Conservation (phyloP, 768 basidiomycete species). For the Udeniomyces megalosporus region DNA sequence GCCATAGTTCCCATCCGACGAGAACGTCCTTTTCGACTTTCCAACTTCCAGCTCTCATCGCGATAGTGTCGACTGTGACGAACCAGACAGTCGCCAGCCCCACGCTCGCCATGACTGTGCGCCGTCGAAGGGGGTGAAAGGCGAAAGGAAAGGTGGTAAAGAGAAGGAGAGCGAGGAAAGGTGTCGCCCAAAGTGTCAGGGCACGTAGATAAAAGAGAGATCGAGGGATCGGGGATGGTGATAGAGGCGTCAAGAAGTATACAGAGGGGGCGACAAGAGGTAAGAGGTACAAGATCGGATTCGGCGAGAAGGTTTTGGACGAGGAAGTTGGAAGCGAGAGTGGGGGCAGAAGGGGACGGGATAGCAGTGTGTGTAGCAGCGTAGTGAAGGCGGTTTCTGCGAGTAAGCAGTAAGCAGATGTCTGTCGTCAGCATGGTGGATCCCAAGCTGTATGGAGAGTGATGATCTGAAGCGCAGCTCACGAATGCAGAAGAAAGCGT, state of each 20-base stretch:
- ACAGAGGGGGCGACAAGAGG: too few species aligned
- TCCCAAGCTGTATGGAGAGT: too few species aligned
- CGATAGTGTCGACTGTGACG: background rate
- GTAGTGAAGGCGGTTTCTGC: background rate
- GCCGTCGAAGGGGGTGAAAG: background rate
- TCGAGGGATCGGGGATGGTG: too few species aligned
- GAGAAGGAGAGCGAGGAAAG: too few species aligned
- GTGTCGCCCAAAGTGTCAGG: too few species aligned
- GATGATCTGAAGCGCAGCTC: too few species aligned
- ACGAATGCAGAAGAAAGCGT: slow-evolving; percentile 1
- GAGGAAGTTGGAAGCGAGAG: background rate
- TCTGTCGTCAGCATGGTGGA: background rate
- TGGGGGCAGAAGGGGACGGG: background rate
- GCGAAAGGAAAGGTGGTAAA: too few species aligned
- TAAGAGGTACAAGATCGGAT: too few species aligned
- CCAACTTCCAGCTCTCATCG: background rate
- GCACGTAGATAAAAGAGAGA: too few species aligned
- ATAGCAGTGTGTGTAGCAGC: background rate
- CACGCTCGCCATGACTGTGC: background rate
- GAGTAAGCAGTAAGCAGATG: background rate
- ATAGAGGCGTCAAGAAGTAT: too few species aligned
- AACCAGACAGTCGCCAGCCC: background rate
- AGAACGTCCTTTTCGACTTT: background rate
- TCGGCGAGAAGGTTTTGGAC: background rate
- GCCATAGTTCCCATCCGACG: background rate